These are phyloP conservation scores for Dendrothele bispora DNA, from an alignment of 768 basidiomycete genomes.

Conservation along the genomic window DNA sequence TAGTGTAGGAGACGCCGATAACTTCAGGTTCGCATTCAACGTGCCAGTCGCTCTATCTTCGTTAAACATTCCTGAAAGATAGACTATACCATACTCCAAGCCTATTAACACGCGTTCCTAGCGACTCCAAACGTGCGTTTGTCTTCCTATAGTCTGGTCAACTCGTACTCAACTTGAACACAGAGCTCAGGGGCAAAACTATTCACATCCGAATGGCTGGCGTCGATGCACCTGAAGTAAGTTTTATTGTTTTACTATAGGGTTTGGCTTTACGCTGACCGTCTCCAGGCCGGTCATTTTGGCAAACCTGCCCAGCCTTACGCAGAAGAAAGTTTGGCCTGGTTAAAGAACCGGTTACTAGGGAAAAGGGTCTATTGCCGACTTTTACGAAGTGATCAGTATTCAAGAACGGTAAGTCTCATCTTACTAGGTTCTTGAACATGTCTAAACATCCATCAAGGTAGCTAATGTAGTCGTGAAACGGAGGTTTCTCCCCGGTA, in stretches of 20 bases:
- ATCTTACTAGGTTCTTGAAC: neutral
- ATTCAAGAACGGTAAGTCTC: slow-evolving; percentile 76
- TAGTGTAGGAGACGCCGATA: slow-evolving; percentile 87
- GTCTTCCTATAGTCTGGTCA: neutral
- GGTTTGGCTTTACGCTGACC: neutral
- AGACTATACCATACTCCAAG: slow-evolving; percentile 81
- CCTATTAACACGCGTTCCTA: slow-evolving; percentile 64
- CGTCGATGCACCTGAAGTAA: slow-evolving; percentile 90
- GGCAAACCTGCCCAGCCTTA: slow-evolving; percentile 79
- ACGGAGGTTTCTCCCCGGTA: slow-evolving; percentile 54
- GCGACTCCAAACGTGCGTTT: slow-evolving; percentile 50
- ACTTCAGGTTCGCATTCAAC: slow-evolving; percentile 52
- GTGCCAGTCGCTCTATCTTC: neutral
- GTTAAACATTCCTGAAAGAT: neutral
- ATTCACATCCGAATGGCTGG: slow-evolving; percentile 88
- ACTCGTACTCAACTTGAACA: neutral
- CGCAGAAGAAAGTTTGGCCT: slow-evolving; percentile 69
- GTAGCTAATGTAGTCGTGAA: slow-evolving; percentile 63
- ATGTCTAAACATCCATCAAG: slow-evolving; percentile 34
- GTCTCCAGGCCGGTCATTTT: slow-evolving; percentile 73
- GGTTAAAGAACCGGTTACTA: slow-evolving; percentile 59
- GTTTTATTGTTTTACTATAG: slow-evolving; percentile 6
- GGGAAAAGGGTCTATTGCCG: slow-evolving; percentile 71
- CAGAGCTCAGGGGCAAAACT: slow-evolving; percentile 79
- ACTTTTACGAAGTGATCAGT: slow-evolving; percentile 77